Evolutionary conservation across 2,329 filamentous ascomycete genomes (phyloP), one percentile per base, ranked within the genome.

Genomic region (Nemania sp.): DNA sequence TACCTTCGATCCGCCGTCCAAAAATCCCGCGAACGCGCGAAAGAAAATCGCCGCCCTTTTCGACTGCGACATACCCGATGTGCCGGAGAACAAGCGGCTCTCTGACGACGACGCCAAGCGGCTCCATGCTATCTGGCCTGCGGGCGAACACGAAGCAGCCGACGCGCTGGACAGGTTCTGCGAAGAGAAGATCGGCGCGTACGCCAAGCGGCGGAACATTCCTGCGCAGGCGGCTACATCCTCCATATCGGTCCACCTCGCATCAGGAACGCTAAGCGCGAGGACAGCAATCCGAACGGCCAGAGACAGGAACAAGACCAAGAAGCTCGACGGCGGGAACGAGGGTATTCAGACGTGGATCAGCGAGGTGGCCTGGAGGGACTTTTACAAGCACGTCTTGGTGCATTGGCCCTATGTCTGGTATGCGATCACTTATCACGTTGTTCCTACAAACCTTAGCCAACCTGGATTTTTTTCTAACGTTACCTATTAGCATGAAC

Each of bases 371-470:
- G 90, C 89, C 0, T 94, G 90, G 90, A 78, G 90, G 12, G 90
- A 95, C 65, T 95, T 95, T 66, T 95, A 95, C 73, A 90, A 86
- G 65, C 89, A 94, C 68, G 89, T 96, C 3, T 73, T 96, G 5
- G 89, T 86, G 0, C 76, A 92, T 56, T 96, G 90, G 90, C 92
- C 92, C 0, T 92, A 91, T 64, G 77, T 91, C 6, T 90, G 86
- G 84, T 85, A 72, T 8, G 54, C 5, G 31, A 37, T 17, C 3
- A 23, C 3, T 5, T 22, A 1, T 41, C 28, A 11, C 20, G 30
- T 15, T 22, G 19, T 6, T 15, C 23, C 1, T 11, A 22, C 4
- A 14, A 22, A 5, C 6, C 22, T 3, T 15, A 9, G 19, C 17
- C 20, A 20, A 7, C 20, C 3, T 20, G n/a, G n/a, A n/a, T n/a